These are phyloP conservation scores for Davidsoniella neocaledoniae DNA, from an alignment of 2,329 filamentous ascomycete species.

Conservation along the genomic window DNA sequence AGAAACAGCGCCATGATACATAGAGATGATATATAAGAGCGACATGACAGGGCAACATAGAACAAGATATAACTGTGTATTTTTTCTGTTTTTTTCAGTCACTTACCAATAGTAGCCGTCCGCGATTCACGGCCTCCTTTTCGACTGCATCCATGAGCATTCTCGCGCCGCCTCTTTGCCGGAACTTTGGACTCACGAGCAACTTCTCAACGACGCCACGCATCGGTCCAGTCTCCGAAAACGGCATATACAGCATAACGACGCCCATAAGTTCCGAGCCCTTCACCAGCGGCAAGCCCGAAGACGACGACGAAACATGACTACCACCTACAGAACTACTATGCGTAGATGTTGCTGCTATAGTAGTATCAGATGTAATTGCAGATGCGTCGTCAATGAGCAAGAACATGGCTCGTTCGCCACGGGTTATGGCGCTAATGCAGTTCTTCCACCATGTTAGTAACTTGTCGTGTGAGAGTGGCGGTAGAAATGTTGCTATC, in stretches of 20 bases:
- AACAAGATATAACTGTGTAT: not conserved
- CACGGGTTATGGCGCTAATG: constrained; percentile 29
- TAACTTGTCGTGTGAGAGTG: constrained; percentile 38
- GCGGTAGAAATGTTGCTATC: constrained; percentile 42
- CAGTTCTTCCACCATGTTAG: constrained; percentile 38
- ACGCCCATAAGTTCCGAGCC: constrained; percentile 35
- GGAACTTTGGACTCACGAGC: constrained; percentile 34
- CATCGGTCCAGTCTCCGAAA: constrained; percentile 38
- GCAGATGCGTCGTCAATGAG: constrained; percentile 23
- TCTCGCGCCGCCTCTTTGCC: constrained; percentile 34
- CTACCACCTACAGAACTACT: too few species aligned
- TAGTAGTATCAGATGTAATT: not conserved
- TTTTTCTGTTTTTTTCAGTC: not conserved
- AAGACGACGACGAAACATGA: constrained; percentile 13
- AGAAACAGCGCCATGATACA: not conserved
- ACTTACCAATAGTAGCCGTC: constrained; percentile 37
- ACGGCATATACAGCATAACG: constrained; percentile 35
- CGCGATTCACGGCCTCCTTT: constrained; percentile 30
- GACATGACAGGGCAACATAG: not conserved
- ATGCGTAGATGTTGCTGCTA: too few species aligned
- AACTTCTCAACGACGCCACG: constrained; percentile 40
- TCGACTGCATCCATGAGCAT: constrained; percentile 38
- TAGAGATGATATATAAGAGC: not conserved
- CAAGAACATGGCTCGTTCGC: constrained; percentile 34
- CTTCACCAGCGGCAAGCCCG: constrained; percentile 18